Evolutionary conservation across 2,329 filamentous ascomycete genomes (phyloP).

Genomic region (Pseudophaeomoniella oleicola): DNA sequence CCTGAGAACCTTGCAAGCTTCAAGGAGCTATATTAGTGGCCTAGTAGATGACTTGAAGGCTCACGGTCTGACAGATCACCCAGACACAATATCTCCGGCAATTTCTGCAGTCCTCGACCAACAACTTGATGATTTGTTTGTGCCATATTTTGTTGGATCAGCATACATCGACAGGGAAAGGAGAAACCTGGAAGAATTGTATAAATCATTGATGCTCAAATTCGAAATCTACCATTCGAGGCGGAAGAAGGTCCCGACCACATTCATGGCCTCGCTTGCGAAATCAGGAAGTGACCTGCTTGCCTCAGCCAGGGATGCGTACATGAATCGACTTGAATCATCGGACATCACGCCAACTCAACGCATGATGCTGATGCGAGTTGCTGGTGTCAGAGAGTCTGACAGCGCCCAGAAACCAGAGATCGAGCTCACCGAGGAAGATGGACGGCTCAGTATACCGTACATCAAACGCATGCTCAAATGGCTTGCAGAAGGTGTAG

Average conservation of each 20-base stretch:
- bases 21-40: conserved; percentile 72
- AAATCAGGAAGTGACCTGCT: conserved; percentile 83
- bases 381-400: conserved; percentile 68
- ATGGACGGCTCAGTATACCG: conserved; percentile 67
- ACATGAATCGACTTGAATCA: conserved; percentile 76
- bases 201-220: conserved; percentile 87
- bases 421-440: conserved; percentile 79
- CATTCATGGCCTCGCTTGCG: conserved; percentile 83
- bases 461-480: conserved; percentile 96
- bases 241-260: conserved; percentile 74
- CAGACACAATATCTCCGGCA: conserved; percentile 75
- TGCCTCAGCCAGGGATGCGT: conserved; percentile 64
- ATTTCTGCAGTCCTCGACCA: conserved; percentile 59
- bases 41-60: conserved; percentile 86
- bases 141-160: conserved; percentile 50
- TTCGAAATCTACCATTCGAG: conserved; percentile 79
- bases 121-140: conserved; percentile 51
- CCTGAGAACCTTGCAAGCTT: conserved; percentile 76
- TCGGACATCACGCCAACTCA: conserved; percentile 79
- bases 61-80: conserved; percentile 89
- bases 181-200: conserved; percentile 59
- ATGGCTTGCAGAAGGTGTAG: conserved; percentile 91
- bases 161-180: conserved; percentile 53
- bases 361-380: conserved; percentile 75
- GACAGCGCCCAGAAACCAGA: conserved; percentile 61